Conservation (phyloP, 495 filamentous ascomycete species). For the Achaetomiella virescens region DNA sequence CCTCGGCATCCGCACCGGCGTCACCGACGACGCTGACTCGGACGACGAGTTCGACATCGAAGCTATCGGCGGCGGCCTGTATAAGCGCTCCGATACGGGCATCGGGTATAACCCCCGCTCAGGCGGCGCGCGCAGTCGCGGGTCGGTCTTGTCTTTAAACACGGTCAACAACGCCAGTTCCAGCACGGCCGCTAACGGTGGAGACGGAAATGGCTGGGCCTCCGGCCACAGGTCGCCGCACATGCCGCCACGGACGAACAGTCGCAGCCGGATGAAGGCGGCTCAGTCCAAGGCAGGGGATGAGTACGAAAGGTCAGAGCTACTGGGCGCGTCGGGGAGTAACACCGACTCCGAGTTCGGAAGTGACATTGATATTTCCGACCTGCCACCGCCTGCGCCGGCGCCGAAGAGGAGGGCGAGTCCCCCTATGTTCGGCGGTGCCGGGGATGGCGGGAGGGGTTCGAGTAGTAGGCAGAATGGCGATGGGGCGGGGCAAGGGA, state of each 20-base stretch:
- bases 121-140: constrained; percentile 31
- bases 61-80: constrained; percentile 65
- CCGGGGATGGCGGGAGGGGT: not conserved
- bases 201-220: constrained; percentile 40
- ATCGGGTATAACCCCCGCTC: constrained; percentile 72
- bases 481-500: constrained; percentile 22
- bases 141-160: constrained; percentile 50
- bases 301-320: constrained; percentile 56
- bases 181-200: constrained; percentile 20
- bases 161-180: constrained; percentile 34
- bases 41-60: constrained; percentile 99
- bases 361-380: constrained; percentile 60
- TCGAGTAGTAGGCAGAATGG: not conserved
- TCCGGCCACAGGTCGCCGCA: constrained; percentile 48
- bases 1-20: constrained; percentile 84
- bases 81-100: constrained; percentile 62
- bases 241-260: constrained; percentile 34
- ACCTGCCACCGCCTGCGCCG: constrained; percentile 50
- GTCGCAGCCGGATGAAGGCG: constrained; percentile 43
- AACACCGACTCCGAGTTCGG: constrained; percentile 57
- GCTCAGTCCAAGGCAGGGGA: constrained; percentile 26
- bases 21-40: constrained; percentile 91
- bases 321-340: constrained; percentile 54
- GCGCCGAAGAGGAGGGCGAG: constrained; percentile 48
- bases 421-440: constrained; percentile 36